Percentiles rank a stretch among this genome's conserved stretches.
Conservation (phyloP, 169 alveolate genomes). For the Eimeria necatrix region DNA sequence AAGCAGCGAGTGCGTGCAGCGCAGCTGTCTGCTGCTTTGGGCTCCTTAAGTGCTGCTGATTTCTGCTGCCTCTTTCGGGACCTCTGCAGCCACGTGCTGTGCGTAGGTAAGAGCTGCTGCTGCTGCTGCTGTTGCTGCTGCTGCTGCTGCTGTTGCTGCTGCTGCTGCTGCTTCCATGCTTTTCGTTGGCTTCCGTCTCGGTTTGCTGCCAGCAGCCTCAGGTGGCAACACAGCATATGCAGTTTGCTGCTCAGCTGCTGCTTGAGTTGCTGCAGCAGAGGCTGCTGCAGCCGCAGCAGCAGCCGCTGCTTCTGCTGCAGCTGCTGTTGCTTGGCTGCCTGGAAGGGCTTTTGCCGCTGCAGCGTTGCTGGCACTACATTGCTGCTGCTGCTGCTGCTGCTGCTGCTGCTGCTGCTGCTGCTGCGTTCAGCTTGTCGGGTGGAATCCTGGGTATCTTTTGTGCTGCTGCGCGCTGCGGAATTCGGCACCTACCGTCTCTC, state of each 20-base stretch:
- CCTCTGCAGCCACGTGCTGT: not conserved
- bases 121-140: not conserved
- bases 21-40: not conserved
- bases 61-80: not conserved
- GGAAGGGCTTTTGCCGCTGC: not conserved
- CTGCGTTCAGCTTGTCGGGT: not conserved
- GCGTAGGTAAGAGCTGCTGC: constrained; percentile 31
- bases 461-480: constrained; percentile 18
- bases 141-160: not conserved
- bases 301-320: constrained; percentile 18
- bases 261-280: no score
- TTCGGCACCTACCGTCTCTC: constrained; percentile 9
- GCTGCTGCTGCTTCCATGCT: constrained; percentile 14
- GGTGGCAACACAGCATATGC: no score
- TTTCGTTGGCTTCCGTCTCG: no score
- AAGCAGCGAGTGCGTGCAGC: constrained; percentile 1
- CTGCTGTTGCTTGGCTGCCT: not conserved
- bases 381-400: not conserved
- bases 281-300: not conserved
- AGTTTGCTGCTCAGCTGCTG: no score
- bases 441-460: constrained; percentile 2
- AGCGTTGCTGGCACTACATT: not conserved
- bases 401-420: constrained; percentile 5
- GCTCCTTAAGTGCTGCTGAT: not conserved
- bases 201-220: no score